A percentile compares a stretch with the other conserved stretches of the same genome.
phyloP scores from a whole-genome alignment of 192 early-diverging fungal genomes.

The Coemansia sp. region DNA sequence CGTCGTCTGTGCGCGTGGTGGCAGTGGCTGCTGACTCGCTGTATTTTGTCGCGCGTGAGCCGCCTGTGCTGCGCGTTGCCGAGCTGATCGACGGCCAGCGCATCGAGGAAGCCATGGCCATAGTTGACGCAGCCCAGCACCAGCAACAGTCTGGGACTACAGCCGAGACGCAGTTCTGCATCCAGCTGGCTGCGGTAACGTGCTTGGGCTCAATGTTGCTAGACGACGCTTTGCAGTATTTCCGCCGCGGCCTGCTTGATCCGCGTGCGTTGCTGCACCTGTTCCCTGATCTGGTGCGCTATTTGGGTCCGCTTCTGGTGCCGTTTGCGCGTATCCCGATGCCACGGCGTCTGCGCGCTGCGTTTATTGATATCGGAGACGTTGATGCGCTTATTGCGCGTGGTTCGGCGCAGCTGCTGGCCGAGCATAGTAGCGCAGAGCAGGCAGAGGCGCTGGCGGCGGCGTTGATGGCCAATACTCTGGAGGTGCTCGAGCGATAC shows the following conservation, averaged over 20 bases:
- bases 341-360: conserved; percentile 24
- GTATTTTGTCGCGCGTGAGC: conserved; percentile 20
- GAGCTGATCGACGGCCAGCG: conserved; percentile 22
- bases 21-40: conserved; percentile 22
- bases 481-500: conserved; percentile 46
- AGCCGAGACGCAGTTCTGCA: conserved; percentile 34
- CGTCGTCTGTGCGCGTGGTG: conserved; percentile 6
- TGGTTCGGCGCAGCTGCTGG: conserved; percentile 13
- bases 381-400: conserved; percentile 9
- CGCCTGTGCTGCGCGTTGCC: conserved; percentile 24
- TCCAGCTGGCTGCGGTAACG: conserved; percentile 38
- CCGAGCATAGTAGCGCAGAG: conserved; percentile 13
- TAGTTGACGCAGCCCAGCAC: conserved; percentile 30
- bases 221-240: conserved; percentile 44
- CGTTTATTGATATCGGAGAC: conserved; percentile 32
- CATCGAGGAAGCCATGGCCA: conserved; percentile 35
- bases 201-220: conserved; percentile 31
- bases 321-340: conserved; percentile 41
- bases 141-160: background rate
- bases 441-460: conserved; percentile 11
- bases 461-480: conserved; percentile 20
- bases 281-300: conserved; percentile 30
- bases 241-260: conserved; percentile 34
- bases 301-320: conserved; percentile 29
- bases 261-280: conserved; percentile 44